These are phyloP conservation scores for Neoconidiobolus thromboides DNA, from an alignment of 371 early-diverging fungal species.

Conservation along the genomic window DNA sequence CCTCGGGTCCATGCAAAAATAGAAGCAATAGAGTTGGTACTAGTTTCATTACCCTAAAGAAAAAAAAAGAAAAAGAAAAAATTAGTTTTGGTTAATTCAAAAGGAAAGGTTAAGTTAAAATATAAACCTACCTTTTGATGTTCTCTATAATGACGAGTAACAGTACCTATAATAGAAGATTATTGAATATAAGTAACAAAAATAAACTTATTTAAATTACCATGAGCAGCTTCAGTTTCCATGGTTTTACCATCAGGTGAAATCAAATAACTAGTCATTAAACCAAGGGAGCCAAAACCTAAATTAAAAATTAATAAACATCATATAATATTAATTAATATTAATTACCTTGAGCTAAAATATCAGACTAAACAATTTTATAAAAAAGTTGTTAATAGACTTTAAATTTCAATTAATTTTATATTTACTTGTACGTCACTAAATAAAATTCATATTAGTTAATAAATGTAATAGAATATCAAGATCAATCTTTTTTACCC, in stretches of 20 bases:
- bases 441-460: not conserved
- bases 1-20: slow-evolving; percentile 98
- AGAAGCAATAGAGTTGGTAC: slow-evolving; percentile 92
- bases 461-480: not conserved
- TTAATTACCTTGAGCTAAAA: slow-evolving; percentile 66
- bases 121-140: slow-evolving; percentile 55
- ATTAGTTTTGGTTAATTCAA: too few species aligned
- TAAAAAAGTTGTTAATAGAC: not conserved
- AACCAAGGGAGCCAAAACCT: slow-evolving; percentile 66
- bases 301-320: not conserved
- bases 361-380: slow-evolving; percentile 49
- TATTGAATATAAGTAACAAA: too few species aligned
- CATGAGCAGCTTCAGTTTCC: slow-evolving; percentile 95
- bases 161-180: slow-evolving; percentile 25
- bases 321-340: slow-evolving; percentile 10
- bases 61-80: not conserved
- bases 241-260: slow-evolving; percentile 89
- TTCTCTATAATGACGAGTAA: slow-evolving; percentile 92
- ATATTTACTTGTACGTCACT: slow-evolving; percentile 6
- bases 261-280: slow-evolving; percentile 90
- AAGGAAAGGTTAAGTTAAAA: slow-evolving; percentile 9
- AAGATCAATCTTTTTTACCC: slow-evolving; percentile 28
- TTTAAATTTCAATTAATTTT: too few species aligned
- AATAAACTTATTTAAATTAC: slow-evolving; percentile 8
- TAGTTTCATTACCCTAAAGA: slow-evolving; percentile 46